These are phyloP conservation scores for Thraustotheca clavata DNA, from an alignment of 352 stramenopile species.

Conservation along the genomic window DNA sequence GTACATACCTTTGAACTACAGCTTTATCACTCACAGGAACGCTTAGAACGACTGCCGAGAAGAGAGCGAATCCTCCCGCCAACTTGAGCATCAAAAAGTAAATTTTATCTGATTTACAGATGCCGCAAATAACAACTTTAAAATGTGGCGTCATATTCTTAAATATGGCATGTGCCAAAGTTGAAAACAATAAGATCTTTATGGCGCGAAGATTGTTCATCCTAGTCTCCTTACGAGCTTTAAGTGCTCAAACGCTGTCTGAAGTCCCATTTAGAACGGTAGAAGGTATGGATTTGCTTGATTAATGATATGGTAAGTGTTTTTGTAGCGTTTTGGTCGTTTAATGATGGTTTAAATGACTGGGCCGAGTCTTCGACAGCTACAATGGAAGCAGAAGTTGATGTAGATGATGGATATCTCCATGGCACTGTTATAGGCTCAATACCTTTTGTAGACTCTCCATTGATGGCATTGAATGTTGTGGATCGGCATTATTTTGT, in stretches of 20 bases:
- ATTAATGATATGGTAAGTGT: neutral
- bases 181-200: neutral
- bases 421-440: constrained; percentile 1
- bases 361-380: constrained; percentile 9
- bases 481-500: constrained; percentile 18
- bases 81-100: neutral
- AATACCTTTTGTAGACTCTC: constrained; percentile 7
- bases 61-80: neutral
- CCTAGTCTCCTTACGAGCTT: neutral
- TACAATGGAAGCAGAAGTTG: constrained; percentile 12
- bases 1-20: neutral
- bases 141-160: neutral
- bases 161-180: neutral
- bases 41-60: neutral
- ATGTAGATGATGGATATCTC: constrained; percentile 1
- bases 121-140: neutral
- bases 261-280: constrained; percentile 16
- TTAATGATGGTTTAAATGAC: constrained; percentile 1
- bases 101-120: neutral
- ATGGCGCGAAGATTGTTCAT: neutral
- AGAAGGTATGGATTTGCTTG: constrained; percentile 5
- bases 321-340: constrained; percentile 2
- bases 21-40: neutral
- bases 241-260: neutral
- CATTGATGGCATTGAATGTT: neutral